Evolutionary conservation across 148 eudicot genomes (phyloP), one percentile per base, ranked within the genome.

Genomic region (Fallopia convolvulus): DNA sequence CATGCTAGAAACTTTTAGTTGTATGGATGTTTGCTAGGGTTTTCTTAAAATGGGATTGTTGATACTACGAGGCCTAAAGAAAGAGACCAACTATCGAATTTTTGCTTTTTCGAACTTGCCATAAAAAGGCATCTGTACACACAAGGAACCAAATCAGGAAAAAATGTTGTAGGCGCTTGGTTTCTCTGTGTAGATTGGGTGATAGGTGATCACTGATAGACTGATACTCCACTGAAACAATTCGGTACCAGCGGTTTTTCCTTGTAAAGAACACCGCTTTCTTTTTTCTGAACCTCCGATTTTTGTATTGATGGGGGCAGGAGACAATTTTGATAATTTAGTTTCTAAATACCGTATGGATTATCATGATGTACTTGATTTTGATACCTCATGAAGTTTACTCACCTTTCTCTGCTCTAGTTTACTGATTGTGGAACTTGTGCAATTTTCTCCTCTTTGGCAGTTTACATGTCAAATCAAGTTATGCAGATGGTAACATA

Each of bases 381-480:
- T 52, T 3, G 58, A 18, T 18, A n/a, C 23, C 61, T 55, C 9
- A 55, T 55, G 61, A n/a, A 50, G 2, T 50, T 50, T n/a, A 50
- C 56, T 3, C 46, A 42, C 20, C 56, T 14, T 8, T 21, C 18
- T 58, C 33, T 65, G 41, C 40, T 32, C 9, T 39, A 68, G 44
- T 14, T 14, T 39, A 36, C 10, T 36, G 20, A 68, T 68, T 68
- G 46, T 39, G 10, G 6, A 36, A 17, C 21, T 36, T 33, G 17
- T 17, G 72, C 72, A 36, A 5, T 68, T 68, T 63, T 39, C 44
- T 39, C 20, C 46, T 68, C 0, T 68, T 36, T 68, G 44, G 72
- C 84, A 92, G 86, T 78, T 70, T 83, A 72, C 79, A 82, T 78
- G 83, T 95, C 77, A 88, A 77, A 74, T 88, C 96, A 81, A 85